A percentile compares a stretch with the other conserved stretches of the same genome.
Conservation (phyloP, 495 filamentous ascomycete genomes). For the Neurospora hispaniola region DNA sequence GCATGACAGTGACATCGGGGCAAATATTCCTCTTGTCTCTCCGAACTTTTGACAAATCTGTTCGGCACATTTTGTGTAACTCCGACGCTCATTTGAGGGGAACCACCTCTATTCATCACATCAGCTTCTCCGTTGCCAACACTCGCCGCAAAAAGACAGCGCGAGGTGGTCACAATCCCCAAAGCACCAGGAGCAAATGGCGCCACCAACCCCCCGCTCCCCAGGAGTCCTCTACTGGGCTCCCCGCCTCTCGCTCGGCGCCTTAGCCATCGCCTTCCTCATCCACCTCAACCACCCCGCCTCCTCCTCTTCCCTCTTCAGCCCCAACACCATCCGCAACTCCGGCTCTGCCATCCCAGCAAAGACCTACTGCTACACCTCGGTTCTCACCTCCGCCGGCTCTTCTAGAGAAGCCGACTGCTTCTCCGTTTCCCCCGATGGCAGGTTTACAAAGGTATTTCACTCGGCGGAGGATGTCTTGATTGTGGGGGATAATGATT, state of each 20-base stretch:
- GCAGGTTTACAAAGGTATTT: conserved; percentile 25
- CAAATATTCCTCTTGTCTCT: neutral
- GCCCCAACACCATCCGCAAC: neutral
- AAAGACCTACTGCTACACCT: conserved; percentile 32
- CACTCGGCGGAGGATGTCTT: neutral
- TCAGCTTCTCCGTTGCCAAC: neutral
- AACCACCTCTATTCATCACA: neutral
- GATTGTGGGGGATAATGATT: neutral
- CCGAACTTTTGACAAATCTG: neutral
- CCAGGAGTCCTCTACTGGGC: conserved; percentile 7
- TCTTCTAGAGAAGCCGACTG: conserved; percentile 23
- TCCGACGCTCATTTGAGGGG: neutral
- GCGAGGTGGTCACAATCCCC: neutral
- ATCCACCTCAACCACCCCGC: conserved; percentile 2
- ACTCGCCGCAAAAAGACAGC: neutral
- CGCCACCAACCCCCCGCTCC: neutral
- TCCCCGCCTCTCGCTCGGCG: conserved; percentile 13
- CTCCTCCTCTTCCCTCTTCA: conserved; percentile 7
- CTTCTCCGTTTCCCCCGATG: conserved; percentile 29
- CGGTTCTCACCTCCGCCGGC: conserved; percentile 2
- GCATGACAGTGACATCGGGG: neutral
- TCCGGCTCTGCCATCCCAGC: neutral
- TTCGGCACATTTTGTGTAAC: neutral
- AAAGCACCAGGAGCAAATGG: neutral
- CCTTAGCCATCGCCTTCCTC: conserved; percentile 12